Evolutionary conservation across 257 asterid genomes (phyloP), one percentile per base, ranked within the genome.

Genomic region (Gentiana macrophylla): DNA sequence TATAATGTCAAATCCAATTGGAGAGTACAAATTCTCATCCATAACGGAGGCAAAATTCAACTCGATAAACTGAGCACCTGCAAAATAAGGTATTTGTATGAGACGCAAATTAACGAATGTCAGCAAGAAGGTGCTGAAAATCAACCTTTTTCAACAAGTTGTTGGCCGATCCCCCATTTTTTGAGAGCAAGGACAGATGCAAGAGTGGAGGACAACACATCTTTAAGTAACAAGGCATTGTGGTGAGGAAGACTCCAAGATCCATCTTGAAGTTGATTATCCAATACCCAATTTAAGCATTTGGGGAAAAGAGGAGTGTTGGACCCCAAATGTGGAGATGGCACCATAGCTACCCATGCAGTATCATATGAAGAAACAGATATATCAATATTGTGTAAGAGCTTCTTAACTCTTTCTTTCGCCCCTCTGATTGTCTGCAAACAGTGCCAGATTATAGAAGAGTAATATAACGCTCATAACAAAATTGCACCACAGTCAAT

Each of bases 341-440:
- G 98, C 59, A 91, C 95, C 97, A 91, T 87, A 46, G 98, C 95
- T 53, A 91, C 95, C 98, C 98, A 91, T 32, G 98, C 97, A 10
- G 97, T 87, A 69, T 91, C 98, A 52, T 87, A 91, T 0, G 95
- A 66, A 13, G 98, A 91, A 63, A 79, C 59, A 44, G 96, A 87
- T 61, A 80, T 49, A 43, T 81, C 82, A 63, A 80, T 65, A 62
- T 69, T 63, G 37, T 60, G 65, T 63, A 91, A 65, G 53, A 91
- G 72, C 62, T 73, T 68, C 46, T 66, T 61, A 35, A 91, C 72
- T 67, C 94, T 80, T 69, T 80, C 84, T 62, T 62, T 80, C 32
- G 72, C 61, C 77, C 70, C 81, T 50, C 74, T 83, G 47, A 71
- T 62, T 67, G 73, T 32, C 90, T 75, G 79, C n/a, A 37, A 7